These are phyloP conservation scores for Butyriboletus loyo DNA, from an alignment of 768 basidiomycete genomes.

Conservation along the genomic window DNA sequence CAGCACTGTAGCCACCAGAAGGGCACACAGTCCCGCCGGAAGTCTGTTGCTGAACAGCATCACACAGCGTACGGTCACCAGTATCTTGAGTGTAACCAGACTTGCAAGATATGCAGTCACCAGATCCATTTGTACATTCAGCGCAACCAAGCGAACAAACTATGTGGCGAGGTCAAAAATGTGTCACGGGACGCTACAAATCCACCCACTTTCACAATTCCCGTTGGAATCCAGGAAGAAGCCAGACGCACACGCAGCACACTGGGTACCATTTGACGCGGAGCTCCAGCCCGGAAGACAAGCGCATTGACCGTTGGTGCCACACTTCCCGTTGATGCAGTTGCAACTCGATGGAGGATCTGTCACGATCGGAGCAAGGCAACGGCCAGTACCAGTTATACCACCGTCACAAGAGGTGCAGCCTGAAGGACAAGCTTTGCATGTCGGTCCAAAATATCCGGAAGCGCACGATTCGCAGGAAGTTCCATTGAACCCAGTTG, in stretches of 20 bases:
- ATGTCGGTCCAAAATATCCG: conserved; percentile 74
- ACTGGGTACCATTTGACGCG: conserved; percentile 68
- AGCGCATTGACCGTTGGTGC: conserved; percentile 61
- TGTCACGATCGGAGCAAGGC: conserved; percentile 48
- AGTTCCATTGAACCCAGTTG: conserved; percentile 69
- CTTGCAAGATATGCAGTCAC: conserved; percentile 70
- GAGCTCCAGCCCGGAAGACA: conserved; percentile 79
- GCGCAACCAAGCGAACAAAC: conserved; percentile 76
- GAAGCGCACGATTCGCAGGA: conserved; percentile 75
- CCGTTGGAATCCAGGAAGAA: conserved; percentile 72
- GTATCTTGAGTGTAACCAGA: conserved; percentile 65
- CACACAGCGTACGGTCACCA: conserved; percentile 65
- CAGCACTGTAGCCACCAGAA: conserved; percentile 59
- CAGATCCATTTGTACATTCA: conserved; percentile 63
- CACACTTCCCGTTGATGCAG: conserved; percentile 79
- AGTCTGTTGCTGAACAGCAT: conserved; percentile 48
- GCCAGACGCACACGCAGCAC: conserved; percentile 69
- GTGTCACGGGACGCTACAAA: neutral
- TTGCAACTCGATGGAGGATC: conserved; percentile 69
- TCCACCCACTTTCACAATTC: conserved; percentile 62
- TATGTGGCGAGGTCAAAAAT: conserved; percentile 21
- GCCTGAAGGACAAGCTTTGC: conserved; percentile 64
- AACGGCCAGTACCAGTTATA: conserved; percentile 71
- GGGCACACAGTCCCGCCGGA: conserved; percentile 59
- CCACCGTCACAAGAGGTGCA: conserved; percentile 78